Conservation (phyloP, 2,329 filamentous ascomycete species). For the Colletotrichum acutatum region DNA sequence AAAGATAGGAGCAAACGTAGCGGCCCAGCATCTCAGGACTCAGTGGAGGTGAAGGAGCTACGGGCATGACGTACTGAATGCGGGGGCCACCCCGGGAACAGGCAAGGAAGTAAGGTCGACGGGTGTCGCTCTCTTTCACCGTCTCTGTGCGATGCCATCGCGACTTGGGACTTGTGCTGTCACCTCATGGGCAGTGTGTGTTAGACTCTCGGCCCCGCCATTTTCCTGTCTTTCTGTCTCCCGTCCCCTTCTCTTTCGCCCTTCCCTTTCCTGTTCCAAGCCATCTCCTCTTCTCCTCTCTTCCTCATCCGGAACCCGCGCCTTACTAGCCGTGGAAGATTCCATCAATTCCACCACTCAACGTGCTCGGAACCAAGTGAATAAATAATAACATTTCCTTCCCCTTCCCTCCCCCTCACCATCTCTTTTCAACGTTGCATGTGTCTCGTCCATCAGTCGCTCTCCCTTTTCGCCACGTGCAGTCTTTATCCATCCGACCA, state of each 20-base stretch:
- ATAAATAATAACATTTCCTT: conserved; percentile 19
- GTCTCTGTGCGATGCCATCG: conserved; percentile 33
- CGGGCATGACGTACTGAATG: conserved; percentile 31
- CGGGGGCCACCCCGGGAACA: conserved; percentile 19
- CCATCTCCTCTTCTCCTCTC: not conserved
- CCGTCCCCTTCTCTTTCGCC: not conserved
- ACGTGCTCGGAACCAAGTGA: not conserved
- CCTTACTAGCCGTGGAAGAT: conserved; percentile 15
- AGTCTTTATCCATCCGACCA: conserved; percentile 9
- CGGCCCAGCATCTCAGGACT: not conserved
- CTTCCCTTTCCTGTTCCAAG: not conserved
- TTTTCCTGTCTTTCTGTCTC: not conserved
- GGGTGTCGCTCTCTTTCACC: not conserved
- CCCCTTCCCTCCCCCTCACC: not conserved
- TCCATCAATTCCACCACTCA: conserved; percentile 19
- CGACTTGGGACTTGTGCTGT: conserved; percentile 6
- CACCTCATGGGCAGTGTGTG: not conserved
- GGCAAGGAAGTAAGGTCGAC: conserved; percentile 12
- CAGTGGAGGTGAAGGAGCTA: conserved; percentile 20
- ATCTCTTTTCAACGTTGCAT: not conserved
- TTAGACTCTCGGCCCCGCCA: not conserved
- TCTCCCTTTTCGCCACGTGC: not conserved
- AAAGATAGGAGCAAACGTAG: conserved; percentile 15
- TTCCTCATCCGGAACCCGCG: conserved; percentile 6
- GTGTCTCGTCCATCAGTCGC: conserved; percentile 3